These are phyloP conservation scores for Neonectria faginata DNA, from an alignment of 2,329 filamentous ascomycete species.

Conservation along the genomic window DNA sequence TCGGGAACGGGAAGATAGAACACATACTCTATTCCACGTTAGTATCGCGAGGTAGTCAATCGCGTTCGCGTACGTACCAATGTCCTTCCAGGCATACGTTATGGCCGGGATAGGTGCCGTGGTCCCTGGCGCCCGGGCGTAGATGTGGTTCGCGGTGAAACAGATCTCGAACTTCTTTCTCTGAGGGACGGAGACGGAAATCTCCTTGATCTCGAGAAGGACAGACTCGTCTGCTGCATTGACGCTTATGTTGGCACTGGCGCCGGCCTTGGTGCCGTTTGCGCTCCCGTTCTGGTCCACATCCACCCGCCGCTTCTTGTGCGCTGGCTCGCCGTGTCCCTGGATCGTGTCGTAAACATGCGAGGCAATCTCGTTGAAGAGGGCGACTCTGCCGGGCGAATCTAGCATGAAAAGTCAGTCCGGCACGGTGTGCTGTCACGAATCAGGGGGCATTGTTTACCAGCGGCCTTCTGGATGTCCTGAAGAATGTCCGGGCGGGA, in stretches of 20 bases:
- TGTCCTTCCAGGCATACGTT: conserved; percentile 70
- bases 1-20: conserved; percentile 75
- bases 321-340: conserved; percentile 57
- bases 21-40: conserved; percentile 61
- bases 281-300: conserved; percentile 46
- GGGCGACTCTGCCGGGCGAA: conserved; percentile 59
- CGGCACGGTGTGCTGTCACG: conserved; percentile 5
- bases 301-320: conserved; percentile 66
- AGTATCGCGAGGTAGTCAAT: conserved; percentile 8
- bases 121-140: conserved; percentile 65
- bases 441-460: conserved; percentile 53
- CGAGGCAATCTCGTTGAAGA: conserved; percentile 68
- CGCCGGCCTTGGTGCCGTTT: conserved; percentile 32
- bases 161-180: conserved; percentile 76
- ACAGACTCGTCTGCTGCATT: conserved; percentile 63
- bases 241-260: conserved; percentile 41
- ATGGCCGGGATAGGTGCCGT: conserved; percentile 64
- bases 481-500: conserved; percentile 67
- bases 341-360: conserved; percentile 62
- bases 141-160: conserved; percentile 70
- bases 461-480: conserved; percentile 64
- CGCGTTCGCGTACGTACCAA: conserved; percentile 60
- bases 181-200: conserved; percentile 74
- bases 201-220: conserved; percentile 72
- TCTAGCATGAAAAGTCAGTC: conserved; percentile 53